phyloP scores from a whole-genome alignment of 179 eudicot genomes.

The Heliamphora pulchella region DNA sequence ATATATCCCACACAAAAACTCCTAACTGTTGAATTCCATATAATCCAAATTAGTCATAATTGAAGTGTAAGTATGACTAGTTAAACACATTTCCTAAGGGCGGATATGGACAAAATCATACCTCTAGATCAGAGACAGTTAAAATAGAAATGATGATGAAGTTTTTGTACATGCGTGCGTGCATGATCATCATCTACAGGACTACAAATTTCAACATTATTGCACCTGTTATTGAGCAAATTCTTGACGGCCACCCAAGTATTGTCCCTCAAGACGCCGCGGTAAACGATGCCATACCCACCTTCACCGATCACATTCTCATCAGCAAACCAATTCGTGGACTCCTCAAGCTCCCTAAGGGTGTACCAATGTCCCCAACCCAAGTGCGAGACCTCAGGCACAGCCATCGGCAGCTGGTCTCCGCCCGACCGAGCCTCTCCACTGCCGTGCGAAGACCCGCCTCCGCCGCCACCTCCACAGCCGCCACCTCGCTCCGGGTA shows the following conservation, averaged over 20 bases:
- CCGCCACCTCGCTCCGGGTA: conserved; percentile 47
- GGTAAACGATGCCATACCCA: conserved; percentile 59
- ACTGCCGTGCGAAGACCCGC: conserved; percentile 20
- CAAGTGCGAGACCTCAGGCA: conserved; percentile 58
- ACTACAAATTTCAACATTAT: background rate
- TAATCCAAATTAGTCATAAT: background rate
- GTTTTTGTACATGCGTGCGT: background rate
- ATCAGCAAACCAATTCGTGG: conserved; percentile 43
- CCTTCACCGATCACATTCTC: conserved; percentile 65
- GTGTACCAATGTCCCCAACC: conserved; percentile 68
- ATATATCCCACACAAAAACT: background rate
- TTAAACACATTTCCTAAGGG: background rate
- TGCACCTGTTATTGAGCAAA: conserved; percentile 66
- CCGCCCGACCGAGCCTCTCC: conserved; percentile 23
- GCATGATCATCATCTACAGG: background rate
- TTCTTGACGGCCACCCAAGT: conserved; percentile 51
- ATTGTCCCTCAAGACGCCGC: conserved; percentile 39
- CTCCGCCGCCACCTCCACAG: conserved; percentile 25
- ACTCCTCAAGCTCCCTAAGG: conserved; percentile 46
- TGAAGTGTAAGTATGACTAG: background rate
- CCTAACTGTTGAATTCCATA: background rate
- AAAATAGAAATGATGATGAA: background rate
- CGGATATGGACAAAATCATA: no score
- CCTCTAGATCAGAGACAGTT: background rate
- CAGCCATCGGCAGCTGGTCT: conserved; percentile 23